Base-by-base conservation (phyloP, 2,329 filamentous ascomycete genomes). In the Sclerotinia borealis region DNA sequence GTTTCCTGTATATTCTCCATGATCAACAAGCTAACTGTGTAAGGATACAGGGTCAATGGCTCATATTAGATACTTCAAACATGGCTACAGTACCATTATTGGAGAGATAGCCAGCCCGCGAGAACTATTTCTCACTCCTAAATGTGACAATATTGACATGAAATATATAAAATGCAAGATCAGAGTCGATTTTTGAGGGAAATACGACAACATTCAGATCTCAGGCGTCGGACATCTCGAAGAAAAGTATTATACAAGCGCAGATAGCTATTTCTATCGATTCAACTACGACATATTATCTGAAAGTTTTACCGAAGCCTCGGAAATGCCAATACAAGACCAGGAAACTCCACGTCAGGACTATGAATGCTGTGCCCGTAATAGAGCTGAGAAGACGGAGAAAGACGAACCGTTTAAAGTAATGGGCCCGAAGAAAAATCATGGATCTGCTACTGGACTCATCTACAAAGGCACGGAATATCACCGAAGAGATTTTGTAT, bases 21-120 rank as follows among this genome's bases (percentile, higher is more conserved):
- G 5, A 22, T 25, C 22, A 13, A 25, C 0, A 6, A 27, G 15
- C 55, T 47, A 19, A 48, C 27, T 59, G 4, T 34, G 15, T 4
- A 50, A 60, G 45, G 8, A 41, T 39, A 49, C 37, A 11, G 19
- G 55, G 22, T 27, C 47, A 11, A 55, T 56, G 27, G 66, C 58
- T 10, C 69, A 71, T 43, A 3, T 70, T 2, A 62, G 59, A 7
- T 68, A 65, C 56, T 68, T 70, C n/a, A 10, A 39, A 10, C 67
- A 68, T 15, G 68, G 67, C 6, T 51, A 41, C 4, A 43, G 43
- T 9, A 69, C 67, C 1, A 47, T 49, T 10, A 48, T 64, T 27
- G 61, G 56, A 3, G 64, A 69, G 22, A 31, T 64, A 4, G 67
- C 68, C 2, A 37, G 64, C 5, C 58, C 65, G 10, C 34, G 41